These are phyloP conservation scores for Colletotrichum destructivum DNA, from an alignment of 2,329 filamentous ascomycete genomes.

Conservation along the genomic window DNA sequence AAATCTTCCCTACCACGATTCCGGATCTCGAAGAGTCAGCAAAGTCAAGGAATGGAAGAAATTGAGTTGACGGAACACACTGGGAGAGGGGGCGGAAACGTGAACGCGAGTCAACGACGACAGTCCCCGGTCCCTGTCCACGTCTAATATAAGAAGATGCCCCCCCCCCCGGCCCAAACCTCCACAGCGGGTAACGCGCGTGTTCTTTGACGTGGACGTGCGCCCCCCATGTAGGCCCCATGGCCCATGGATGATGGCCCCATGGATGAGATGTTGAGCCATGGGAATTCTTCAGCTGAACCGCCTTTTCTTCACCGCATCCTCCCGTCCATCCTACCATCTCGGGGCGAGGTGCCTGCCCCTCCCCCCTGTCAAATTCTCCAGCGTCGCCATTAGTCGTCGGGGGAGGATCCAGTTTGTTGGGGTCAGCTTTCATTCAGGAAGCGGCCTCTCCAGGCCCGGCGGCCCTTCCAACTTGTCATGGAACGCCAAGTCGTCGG, in stretches of 20 bases:
- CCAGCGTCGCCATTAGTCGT: not conserved
- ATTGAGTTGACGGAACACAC: not conserved
- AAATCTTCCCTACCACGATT: not conserved
- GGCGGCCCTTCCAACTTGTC: not conserved
- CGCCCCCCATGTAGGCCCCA: not conserved
- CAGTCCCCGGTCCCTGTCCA: conserved; percentile 30
- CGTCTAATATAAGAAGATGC: not conserved
- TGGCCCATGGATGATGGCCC: not conserved
- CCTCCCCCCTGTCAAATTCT: not conserved
- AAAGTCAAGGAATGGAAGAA: not conserved
- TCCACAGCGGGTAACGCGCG: conserved; percentile 34
- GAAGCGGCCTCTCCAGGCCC: not conserved
- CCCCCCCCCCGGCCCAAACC: not conserved
- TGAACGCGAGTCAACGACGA: conserved; percentile 28
- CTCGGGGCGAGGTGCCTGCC: not conserved
- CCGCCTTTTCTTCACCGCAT: conserved; percentile 27
- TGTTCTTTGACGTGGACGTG: not conserved
- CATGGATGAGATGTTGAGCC: too few species aligned
- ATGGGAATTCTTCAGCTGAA: not conserved
- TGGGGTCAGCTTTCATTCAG: conserved; percentile 17
- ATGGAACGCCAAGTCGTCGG: conserved; percentile 24
- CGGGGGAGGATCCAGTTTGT: not conserved
- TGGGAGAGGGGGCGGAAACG: conserved; percentile 11
- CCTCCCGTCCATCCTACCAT: conserved; percentile 27
- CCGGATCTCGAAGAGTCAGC: not conserved